Conservation (phyloP, 1,284 basidiomycete species). For the Hortiboletus rubellus region DNA sequence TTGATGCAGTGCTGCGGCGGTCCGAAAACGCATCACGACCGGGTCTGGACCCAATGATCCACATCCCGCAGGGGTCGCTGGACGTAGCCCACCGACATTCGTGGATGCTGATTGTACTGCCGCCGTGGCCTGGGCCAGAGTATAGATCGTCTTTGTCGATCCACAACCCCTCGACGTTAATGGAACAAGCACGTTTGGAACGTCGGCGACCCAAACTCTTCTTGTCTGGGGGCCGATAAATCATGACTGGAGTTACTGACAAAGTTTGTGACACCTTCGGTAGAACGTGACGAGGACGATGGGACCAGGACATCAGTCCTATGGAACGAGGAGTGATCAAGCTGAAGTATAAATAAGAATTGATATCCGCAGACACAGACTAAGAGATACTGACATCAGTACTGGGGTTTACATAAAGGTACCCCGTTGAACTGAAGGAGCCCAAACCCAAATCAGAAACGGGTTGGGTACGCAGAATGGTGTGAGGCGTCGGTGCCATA, state of each 20-base stretch:
- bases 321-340: too few species aligned
- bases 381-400: background rate
- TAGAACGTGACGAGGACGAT: background rate
- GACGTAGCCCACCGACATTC: conserved; percentile 10
- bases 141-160: conserved; percentile 11
- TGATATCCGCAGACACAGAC: background rate
- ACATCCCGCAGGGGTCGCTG: conserved; percentile 12
- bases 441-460: background rate
- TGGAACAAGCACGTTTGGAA: background rate
- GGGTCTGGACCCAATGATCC: conserved; percentile 5
- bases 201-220: background rate
- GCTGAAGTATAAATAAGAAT: background rate
- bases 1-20: too few species aligned
- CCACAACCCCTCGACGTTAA: background rate
- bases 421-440: too few species aligned
- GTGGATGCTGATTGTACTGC: conserved; percentile 1
- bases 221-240: background rate
- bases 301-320: too few species aligned
- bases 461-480: background rate
- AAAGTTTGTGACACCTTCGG: background rate
- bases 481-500: background rate
- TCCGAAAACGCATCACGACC: background rate
- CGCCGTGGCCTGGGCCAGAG: background rate
- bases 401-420: background rate
- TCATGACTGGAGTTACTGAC: background rate